Evolutionary conservation across 2,329 filamentous ascomycete species (phyloP), one percentile per base, ranked within the genome.

Genomic region (Claviceps capensis): DNA sequence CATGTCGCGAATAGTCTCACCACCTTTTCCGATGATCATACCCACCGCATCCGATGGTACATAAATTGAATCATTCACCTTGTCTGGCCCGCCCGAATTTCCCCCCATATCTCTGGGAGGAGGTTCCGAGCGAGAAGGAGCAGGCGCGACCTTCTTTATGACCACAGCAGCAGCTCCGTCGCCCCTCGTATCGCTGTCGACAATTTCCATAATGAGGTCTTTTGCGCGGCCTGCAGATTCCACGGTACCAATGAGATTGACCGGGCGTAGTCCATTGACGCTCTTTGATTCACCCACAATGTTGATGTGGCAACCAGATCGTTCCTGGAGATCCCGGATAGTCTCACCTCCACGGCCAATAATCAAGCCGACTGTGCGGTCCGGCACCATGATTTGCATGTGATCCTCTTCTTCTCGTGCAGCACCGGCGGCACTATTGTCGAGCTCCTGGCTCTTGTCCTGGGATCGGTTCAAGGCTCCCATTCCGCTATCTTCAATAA

Each of bases 1-100:
- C 84, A 95, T 94, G 59, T 95, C 88, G 58, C 90, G 88, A 64
- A 95, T 95, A 0, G 89, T 94, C 70, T 95, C 89, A 57, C 89
- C 89, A 52, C 88, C 86, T 73, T 95, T 95, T 57, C 90, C 89
- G 55, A 95, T 95, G 58, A 95, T 95, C 89, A 95, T 95, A 55
- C 89, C 89, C 51, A 95, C 89, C 5, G 89, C 86, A 65, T 95
- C 89, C 22, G 88, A 91, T 13, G 89, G 89, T 9, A 95, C 88
- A 59, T 81, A 83, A 56, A 95, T 88, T 42, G 81, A 83, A 62
- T 95, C 88, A 61, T 84, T 89, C 61, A 86, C 77, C 71, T 90
- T 91, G 59, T 86, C 84, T 23, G 65, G 65, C 30, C 60, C 65
- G 48, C 60, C 65, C 49, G 26, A 50, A 22, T 59, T 60, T 47